Conservation (phyloP, 192 early-diverging fungal genomes). For the Coemansia sp. region DNA sequence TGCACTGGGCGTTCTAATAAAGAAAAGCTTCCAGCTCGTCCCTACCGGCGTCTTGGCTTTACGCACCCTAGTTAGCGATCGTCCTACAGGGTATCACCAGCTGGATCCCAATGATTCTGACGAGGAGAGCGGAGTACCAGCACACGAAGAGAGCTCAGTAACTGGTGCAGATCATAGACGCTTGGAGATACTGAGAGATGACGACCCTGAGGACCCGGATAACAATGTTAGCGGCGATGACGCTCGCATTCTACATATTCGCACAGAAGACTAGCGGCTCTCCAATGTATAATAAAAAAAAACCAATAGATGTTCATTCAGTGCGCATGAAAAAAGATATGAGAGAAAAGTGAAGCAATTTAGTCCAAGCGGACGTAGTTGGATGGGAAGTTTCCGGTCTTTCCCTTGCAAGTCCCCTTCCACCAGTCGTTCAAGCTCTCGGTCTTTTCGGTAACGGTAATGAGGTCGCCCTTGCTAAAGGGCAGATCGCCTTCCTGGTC, state of each 20-base stretch:
- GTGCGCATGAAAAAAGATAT: neutral
- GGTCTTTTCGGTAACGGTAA: constrained; percentile 73
- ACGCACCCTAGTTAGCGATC: constrained; percentile 29
- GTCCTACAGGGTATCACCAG: constrained; percentile 21
- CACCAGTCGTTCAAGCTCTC: constrained; percentile 87
- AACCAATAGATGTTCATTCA: neutral
- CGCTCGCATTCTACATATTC: constrained; percentile 16
- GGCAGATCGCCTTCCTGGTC: constrained; percentile 78
- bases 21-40: constrained; percentile 49
- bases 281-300: neutral
- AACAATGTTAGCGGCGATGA: constrained; percentile 14
- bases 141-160: neutral
- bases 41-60: constrained; percentile 53
- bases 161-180: neutral
- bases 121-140: constrained; percentile 7
- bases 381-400: constrained; percentile 73
- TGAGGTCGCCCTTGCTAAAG: constrained; percentile 86
- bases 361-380: constrained; percentile 65
- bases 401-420: constrained; percentile 71
- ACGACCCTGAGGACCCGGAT: neutral
- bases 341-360: neutral
- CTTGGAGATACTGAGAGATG: constrained; percentile 28
- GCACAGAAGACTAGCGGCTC: neutral
- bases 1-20: constrained; percentile 35
- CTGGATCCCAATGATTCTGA: constrained; percentile 23